A percentile compares a stretch with the other conserved stretches of the same genome.
phyloP scores from a whole-genome alignment of 2,329 filamentous ascomycete genomes.

The Phyllosticta capitalensis region DNA sequence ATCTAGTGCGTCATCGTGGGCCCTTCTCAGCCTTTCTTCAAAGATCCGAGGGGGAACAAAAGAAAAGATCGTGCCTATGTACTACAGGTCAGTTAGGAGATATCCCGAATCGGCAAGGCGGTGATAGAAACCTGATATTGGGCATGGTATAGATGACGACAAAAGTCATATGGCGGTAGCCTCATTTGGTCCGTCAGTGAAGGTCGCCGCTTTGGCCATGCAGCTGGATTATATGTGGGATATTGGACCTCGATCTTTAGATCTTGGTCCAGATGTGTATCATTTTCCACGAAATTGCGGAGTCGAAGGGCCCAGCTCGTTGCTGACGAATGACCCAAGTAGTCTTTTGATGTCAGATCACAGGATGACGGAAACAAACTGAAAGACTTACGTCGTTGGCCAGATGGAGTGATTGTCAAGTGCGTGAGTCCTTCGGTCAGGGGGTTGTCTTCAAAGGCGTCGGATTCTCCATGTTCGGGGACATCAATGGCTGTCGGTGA shows the following conservation, averaged over 20 bases:
- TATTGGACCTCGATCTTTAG: slow-evolving; percentile 21
- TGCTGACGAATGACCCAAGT: slow-evolving; percentile 19
- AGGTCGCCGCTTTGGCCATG: slow-evolving; percentile 26
- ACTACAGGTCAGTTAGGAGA: slow-evolving; percentile 20
- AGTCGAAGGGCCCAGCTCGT: slow-evolving; percentile 17
- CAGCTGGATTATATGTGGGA: slow-evolving; percentile 28
- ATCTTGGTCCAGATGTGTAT: slow-evolving; percentile 26
- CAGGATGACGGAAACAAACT: neutral
- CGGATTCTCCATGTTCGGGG: neutral
- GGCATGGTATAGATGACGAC: slow-evolving; percentile 40
- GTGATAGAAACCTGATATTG: slow-evolving; percentile 34
- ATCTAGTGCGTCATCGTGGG: slow-evolving; percentile 37
- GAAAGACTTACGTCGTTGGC: slow-evolving; percentile 3
- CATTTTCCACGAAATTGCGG: slow-evolving; percentile 16
- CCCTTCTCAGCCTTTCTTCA: slow-evolving; percentile 35
- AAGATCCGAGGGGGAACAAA: slow-evolving; percentile 41
- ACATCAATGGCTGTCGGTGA: neutral
- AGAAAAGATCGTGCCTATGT: slow-evolving; percentile 49
- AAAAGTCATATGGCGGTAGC: slow-evolving; percentile 43
- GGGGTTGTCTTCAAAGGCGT: slow-evolving; percentile 5
- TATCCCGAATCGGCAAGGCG: neutral
- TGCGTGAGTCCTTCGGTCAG: slow-evolving; percentile 10
- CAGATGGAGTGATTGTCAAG: slow-evolving; percentile 9
- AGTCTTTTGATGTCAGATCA: slow-evolving; percentile 11
- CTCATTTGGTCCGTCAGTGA: slow-evolving; percentile 18